Evolutionary conservation across 1,284 basidiomycete genomes (phyloP).

Genomic region (Moesziomyces globuligerus): DNA sequence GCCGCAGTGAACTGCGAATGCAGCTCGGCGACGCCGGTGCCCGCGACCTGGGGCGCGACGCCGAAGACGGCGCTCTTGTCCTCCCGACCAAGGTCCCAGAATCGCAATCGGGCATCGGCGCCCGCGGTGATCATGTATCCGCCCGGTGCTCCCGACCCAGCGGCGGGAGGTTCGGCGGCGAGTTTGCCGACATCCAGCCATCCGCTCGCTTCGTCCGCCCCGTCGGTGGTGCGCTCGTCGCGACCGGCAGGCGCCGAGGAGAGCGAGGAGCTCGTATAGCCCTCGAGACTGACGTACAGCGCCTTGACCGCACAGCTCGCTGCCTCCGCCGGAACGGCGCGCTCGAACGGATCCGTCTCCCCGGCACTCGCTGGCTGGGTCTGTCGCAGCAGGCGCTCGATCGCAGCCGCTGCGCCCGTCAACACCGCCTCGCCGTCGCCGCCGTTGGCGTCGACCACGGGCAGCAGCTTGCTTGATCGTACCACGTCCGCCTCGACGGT

Average conservation of each 20-base stretch:
- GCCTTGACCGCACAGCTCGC: conserved; percentile 39
- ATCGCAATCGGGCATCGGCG: conserved; percentile 80
- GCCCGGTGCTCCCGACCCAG: conserved; percentile 50
- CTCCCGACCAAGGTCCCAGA: conserved; percentile 79
- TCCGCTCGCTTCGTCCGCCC: conserved; percentile 29
- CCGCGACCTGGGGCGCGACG: conserved; percentile 6
- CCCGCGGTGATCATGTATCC: conserved; percentile 84
- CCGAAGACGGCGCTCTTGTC: conserved; percentile 71
- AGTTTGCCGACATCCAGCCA: conserved; percentile 61
- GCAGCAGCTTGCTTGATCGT: conserved; percentile 18
- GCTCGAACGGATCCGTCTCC: conserved; percentile 9
- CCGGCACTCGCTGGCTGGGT: conserved; percentile 10
- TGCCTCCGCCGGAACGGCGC: not conserved
- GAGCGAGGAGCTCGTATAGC: conserved; percentile 46
- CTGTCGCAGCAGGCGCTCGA: conserved; percentile 50
- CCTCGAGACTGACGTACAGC: conserved; percentile 53
- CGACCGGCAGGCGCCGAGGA: conserved; percentile 9
- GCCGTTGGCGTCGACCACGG: conserved; percentile 8
- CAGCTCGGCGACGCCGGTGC: conserved; percentile 12
- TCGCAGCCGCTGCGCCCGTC: conserved; percentile 50
- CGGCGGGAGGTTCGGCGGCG: conserved; percentile 5
- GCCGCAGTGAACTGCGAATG: conserved; percentile 19
- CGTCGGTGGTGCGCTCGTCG: conserved; percentile 18
- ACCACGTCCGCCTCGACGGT: not conserved
- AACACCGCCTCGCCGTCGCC: conserved; percentile 15